A percentile compares a stretch with the other conserved stretches of the same genome.
Conservation (phyloP, 495 filamentous ascomycete genomes). For the Xylaria venustula region DNA sequence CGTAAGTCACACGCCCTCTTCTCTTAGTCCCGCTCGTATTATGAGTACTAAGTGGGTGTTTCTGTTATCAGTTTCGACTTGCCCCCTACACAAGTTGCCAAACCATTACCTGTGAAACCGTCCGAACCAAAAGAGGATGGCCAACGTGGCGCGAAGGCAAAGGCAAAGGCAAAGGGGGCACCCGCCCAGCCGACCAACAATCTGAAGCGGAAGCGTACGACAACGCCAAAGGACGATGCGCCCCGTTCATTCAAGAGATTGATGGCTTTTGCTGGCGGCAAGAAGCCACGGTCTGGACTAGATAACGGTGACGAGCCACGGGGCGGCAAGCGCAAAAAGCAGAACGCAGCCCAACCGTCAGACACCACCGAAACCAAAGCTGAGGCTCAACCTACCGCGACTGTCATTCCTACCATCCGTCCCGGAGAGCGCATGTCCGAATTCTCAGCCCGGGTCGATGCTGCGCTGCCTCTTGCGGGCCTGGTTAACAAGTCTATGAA, state of each 20-base stretch:
- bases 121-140: conserved; percentile 28
- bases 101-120: conserved; percentile 60
- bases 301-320: conserved; percentile 60
- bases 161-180: conserved; percentile 21
- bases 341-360: neutral
- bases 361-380: conserved; percentile 14
- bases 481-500: conserved; percentile 54
- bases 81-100: conserved; percentile 67
- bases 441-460: conserved; percentile 82
- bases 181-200: conserved; percentile 31
- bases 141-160: conserved; percentile 22
- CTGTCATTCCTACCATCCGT: conserved; percentile 62
- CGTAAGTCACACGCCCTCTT: conserved; percentile 23
- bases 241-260: conserved; percentile 81
- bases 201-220: conserved; percentile 49
- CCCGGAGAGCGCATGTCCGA: conserved; percentile 81
- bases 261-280: conserved; percentile 66
- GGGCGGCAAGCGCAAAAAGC: conserved; percentile 51
- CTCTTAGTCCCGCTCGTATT: neutral
- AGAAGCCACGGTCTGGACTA: conserved; percentile 59
- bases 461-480: conserved; percentile 71
- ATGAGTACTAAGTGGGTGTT: conserved; percentile 27
- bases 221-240: conserved; percentile 66
- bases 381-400: conserved; percentile 11
- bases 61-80: conserved; percentile 61